phyloP scores from a whole-genome alignment of 768 basidiomycete genomes.

The Phaffia tasmanica region DNA sequence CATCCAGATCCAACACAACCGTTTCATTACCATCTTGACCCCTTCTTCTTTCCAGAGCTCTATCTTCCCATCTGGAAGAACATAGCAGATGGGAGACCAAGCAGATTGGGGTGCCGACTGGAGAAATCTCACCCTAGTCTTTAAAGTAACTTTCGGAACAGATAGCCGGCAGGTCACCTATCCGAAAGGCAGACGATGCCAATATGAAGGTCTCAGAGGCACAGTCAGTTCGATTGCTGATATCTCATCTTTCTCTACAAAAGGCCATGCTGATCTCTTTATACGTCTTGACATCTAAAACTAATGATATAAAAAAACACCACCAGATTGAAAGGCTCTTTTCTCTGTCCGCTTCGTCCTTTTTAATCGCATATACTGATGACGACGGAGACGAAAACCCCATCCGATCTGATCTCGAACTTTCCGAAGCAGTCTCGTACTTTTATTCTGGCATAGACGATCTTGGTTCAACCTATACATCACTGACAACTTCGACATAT shows the following conservation, averaged over 20 bases:
- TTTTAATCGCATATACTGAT: slow-evolving; percentile 64
- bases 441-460: slow-evolving; percentile 69
- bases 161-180: slow-evolving; percentile 68
- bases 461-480: slow-evolving; percentile 53
- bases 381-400: slow-evolving; percentile 52
- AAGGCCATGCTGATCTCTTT: background rate
- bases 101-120: too few species aligned
- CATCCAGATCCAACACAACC: too few species aligned
- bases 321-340: slow-evolving; percentile 74
- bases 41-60: too few species aligned
- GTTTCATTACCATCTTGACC: too few species aligned
- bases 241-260: background rate
- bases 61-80: too few species aligned
- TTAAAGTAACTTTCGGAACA: slow-evolving; percentile 71
- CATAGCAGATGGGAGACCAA: too few species aligned
- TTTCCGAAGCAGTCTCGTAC: slow-evolving; percentile 78
- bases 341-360: slow-evolving; percentile 56
- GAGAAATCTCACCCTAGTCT: slow-evolving; percentile 55
- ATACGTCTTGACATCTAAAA: background rate
- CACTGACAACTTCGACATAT: slow-evolving; percentile 42
- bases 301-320: background rate
- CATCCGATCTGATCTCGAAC: slow-evolving; percentile 59
- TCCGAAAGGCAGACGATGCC: slow-evolving; percentile 64
- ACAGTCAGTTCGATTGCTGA: slow-evolving; percentile 47
- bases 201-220: slow-evolving; percentile 57